Conservation (phyloP, 2,329 filamentous ascomycete genomes). For the Colletotrichum neosansevieriae region DNA sequence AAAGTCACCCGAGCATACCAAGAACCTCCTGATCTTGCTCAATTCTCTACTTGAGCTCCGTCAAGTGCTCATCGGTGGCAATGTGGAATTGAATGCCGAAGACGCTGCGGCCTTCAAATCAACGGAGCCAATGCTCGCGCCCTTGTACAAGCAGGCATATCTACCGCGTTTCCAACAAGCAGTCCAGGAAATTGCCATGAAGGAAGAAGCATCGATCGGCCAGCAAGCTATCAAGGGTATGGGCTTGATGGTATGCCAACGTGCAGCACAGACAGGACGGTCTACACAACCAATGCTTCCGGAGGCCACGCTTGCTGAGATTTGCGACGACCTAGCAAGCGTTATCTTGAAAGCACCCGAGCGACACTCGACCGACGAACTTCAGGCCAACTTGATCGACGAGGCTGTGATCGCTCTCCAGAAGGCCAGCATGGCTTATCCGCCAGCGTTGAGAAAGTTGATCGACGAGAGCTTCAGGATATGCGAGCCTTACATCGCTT, state of each 20-base stretch:
- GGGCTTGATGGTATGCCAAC: slow-evolving; percentile 59
- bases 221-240: slow-evolving; percentile 60
- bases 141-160: slow-evolving; percentile 59
- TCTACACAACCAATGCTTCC: slow-evolving; percentile 36
- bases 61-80: slow-evolving; percentile 51
- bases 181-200: slow-evolving; percentile 45
- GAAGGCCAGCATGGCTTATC: slow-evolving; percentile 51
- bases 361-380: slow-evolving; percentile 37
- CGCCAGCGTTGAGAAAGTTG: slow-evolving; percentile 51
- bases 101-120: slow-evolving; percentile 54
- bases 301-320: slow-evolving; percentile 47
- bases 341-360: slow-evolving; percentile 46
- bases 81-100: slow-evolving; percentile 46
- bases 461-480: slow-evolving; percentile 42
- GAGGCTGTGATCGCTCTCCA: slow-evolving; percentile 57
- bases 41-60: slow-evolving; percentile 64
- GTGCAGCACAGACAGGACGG: slow-evolving; percentile 42
- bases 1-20: slow-evolving; percentile 62
- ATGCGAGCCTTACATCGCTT: slow-evolving; percentile 26
- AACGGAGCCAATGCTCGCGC: slow-evolving; percentile 53
- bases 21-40: slow-evolving; percentile 64
- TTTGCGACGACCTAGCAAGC: slow-evolving; percentile 48
- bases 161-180: slow-evolving; percentile 50
- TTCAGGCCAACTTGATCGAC: slow-evolving; percentile 49
- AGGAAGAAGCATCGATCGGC: slow-evolving; percentile 56